Evolutionary conservation across 2,329 filamentous ascomycete species (phyloP).

Genomic region (Fusarium compactum): DNA sequence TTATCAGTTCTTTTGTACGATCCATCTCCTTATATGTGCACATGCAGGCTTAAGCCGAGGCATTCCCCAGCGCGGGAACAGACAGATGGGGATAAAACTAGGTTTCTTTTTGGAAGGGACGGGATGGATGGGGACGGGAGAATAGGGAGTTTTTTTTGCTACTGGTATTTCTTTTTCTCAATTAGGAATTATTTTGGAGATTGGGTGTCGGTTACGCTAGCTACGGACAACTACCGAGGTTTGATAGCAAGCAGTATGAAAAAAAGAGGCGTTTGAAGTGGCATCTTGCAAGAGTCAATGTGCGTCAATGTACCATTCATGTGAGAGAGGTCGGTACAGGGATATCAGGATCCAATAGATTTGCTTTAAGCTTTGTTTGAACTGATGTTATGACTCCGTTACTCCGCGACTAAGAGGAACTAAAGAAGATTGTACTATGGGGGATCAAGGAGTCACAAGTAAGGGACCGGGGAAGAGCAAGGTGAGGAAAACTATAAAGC

Average conservation of each 20-base stretch:
- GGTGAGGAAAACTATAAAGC: slow-evolving; percentile 46
- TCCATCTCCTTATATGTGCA: slow-evolving; percentile 20
- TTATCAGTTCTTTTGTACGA: slow-evolving; percentile 3
- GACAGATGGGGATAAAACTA: not conserved
- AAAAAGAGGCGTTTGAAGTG: slow-evolving; percentile 44
- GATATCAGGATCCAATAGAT: slow-evolving; percentile 43
- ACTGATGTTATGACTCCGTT: slow-evolving; percentile 42
- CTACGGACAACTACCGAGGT: slow-evolving; percentile 42
- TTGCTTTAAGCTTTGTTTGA: slow-evolving; percentile 38
- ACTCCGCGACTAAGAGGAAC: slow-evolving; percentile 29
- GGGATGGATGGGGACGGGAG: not conserved
- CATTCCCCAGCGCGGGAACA: slow-evolving; percentile 6
- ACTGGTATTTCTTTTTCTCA: slow-evolving; percentile 11
- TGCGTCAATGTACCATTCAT: slow-evolving; percentile 38
- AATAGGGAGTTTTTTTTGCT: slow-evolving; percentile 25
- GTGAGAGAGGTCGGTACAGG: slow-evolving; percentile 37
- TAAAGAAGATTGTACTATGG: slow-evolving; percentile 26
- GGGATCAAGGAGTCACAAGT: slow-evolving; percentile 29
- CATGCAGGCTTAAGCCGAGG: slow-evolving; percentile 42
- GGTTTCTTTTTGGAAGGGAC: slow-evolving; percentile 11
- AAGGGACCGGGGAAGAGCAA: slow-evolving; percentile 5
- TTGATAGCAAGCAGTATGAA: slow-evolving; percentile 28
- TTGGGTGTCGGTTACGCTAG: slow-evolving; percentile 29
- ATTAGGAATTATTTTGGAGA: slow-evolving; percentile 29
- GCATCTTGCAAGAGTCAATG: slow-evolving; percentile 26